phyloP scores from a whole-genome alignment of 371 early-diverging fungal genomes.

The Lichtheimia ramosa region DNA sequence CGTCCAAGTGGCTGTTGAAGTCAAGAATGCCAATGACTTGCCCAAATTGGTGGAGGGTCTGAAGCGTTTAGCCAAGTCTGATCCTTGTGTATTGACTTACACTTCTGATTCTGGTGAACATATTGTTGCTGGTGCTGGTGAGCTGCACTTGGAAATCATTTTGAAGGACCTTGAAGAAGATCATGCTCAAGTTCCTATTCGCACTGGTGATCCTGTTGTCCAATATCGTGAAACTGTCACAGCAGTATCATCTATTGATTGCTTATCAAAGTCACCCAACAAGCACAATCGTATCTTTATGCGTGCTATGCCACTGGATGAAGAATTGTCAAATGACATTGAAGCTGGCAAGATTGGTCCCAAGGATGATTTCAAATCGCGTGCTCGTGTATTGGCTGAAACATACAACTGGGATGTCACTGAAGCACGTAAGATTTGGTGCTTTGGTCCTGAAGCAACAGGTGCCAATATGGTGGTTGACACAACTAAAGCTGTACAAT shows the following conservation, averaged over 20 bases:
- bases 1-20: constrained; percentile 96
- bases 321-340: constrained; percentile 84
- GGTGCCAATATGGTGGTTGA: constrained; percentile 96
- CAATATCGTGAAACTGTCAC: constrained; percentile 96
- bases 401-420: constrained; percentile 94
- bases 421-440: constrained; percentile 99
- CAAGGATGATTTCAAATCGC: constrained; percentile 96
- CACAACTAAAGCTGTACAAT: constrained; percentile 98
- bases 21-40: constrained; percentile 96
- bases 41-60: constrained; percentile 99
- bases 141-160: constrained; percentile 99
- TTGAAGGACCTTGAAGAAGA: constrained; percentile 99
- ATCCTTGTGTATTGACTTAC: constrained; percentile 96
- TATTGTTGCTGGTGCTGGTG: constrained; percentile 99
- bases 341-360: constrained; percentile 87
- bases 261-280: constrained; percentile 99
- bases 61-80: constrained; percentile 97
- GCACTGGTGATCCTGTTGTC: constrained; percentile 95
- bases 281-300: constrained; percentile 99
- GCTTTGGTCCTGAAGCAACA: constrained; percentile 97
- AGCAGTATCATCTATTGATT: constrained; percentile 76
- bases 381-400: constrained; percentile 94
- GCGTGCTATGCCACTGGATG: constrained; percentile 91
- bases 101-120: constrained; percentile 97
- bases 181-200: constrained; percentile 97